phyloP scores from a whole-genome alignment of 2,329 filamentous ascomycete genomes.

The Aspergillus proliferans region DNA sequence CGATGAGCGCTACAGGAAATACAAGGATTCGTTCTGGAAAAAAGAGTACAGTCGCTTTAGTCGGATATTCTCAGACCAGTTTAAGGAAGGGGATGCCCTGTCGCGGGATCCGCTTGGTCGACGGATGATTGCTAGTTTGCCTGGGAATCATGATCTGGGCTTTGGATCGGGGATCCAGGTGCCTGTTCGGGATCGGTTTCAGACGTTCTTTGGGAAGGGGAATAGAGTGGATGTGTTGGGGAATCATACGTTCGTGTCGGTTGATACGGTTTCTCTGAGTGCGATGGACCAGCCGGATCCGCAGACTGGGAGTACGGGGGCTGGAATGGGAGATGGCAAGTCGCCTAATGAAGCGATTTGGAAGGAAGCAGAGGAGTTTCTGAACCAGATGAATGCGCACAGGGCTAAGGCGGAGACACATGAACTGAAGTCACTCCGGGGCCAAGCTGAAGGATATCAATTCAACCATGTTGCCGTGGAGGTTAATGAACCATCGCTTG shows the following conservation, averaged over 20 bases:
- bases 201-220: slow-evolving; percentile 81
- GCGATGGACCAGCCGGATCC: slow-evolving; percentile 57
- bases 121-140: slow-evolving; percentile 76
- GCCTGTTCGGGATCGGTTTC: slow-evolving; percentile 74
- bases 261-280: slow-evolving; percentile 83
- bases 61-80: slow-evolving; percentile 72
- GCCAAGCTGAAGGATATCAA: slow-evolving; percentile 47
- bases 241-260: slow-evolving; percentile 90
- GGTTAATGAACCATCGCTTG: slow-evolving; percentile 39
- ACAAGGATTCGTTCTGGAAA: slow-evolving; percentile 78
- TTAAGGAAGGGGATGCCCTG: slow-evolving; percentile 52
- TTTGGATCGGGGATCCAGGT: slow-evolving; percentile 81
- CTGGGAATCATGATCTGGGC: slow-evolving; percentile 91
- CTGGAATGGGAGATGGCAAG: slow-evolving; percentile 41
- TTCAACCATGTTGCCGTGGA: slow-evolving; percentile 58
- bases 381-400: slow-evolving; percentile 57
- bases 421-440: slow-evolving; percentile 61
- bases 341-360: slow-evolving; percentile 60
- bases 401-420: slow-evolving; percentile 64
- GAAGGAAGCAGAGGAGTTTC: slow-evolving; percentile 67
- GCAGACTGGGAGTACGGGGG: slow-evolving; percentile 40
- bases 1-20: slow-evolving; percentile 65
- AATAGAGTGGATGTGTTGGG: slow-evolving; percentile 87
- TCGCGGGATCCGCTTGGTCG: slow-evolving; percentile 60
- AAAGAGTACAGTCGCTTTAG: slow-evolving; percentile 79